Evolutionary conservation across 495 filamentous ascomycete genomes (phyloP).

Genomic region (Bombardia bombarda): DNA sequence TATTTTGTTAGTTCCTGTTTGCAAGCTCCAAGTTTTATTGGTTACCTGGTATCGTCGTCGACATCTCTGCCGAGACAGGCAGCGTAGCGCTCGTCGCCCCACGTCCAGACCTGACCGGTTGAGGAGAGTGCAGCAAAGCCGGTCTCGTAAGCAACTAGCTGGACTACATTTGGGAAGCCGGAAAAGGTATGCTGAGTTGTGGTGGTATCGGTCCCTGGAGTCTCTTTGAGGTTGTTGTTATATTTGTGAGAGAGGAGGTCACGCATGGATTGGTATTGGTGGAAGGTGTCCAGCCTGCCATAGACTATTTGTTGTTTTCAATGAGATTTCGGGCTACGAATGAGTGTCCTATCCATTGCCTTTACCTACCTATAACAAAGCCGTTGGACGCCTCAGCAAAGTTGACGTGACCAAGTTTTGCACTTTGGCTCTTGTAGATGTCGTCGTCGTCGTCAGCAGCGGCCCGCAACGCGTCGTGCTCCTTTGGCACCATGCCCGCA

Average conservation of each 20-base stretch:
- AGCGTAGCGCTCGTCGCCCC: conserved; percentile 51
- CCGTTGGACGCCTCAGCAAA: conserved; percentile 22
- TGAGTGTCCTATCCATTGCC: not conserved
- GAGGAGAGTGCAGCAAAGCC: conserved; percentile 44
- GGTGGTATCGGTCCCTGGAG: not conserved
- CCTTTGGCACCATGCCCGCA: conserved; percentile 12
- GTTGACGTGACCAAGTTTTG: too few relatives aligned
- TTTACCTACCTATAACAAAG: conserved; percentile 7
- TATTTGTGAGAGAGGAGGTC: conserved; percentile 6
- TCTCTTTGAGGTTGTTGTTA: not conserved
- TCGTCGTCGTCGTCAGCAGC: not conserved
- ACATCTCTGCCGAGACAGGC: conserved; percentile 39
- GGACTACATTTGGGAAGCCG: conserved; percentile 19
- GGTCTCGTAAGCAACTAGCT: conserved; percentile 43
- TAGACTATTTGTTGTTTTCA: too few relatives aligned
- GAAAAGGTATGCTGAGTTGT: conserved; percentile 8
- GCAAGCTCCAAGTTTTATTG: not conserved
- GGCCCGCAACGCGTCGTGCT: not conserved
- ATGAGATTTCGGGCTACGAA: too few relatives aligned
- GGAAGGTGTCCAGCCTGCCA: conserved; percentile 12
- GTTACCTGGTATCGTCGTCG: conserved; percentile 9
- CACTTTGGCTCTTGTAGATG: too few relatives aligned
- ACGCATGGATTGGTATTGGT: conserved; percentile 17
- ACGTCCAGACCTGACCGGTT: conserved; percentile 46
- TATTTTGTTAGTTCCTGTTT: not conserved